Evolutionary conservation across 257 asterid genomes (phyloP).

Genomic region (Coffea canephora): DNA sequence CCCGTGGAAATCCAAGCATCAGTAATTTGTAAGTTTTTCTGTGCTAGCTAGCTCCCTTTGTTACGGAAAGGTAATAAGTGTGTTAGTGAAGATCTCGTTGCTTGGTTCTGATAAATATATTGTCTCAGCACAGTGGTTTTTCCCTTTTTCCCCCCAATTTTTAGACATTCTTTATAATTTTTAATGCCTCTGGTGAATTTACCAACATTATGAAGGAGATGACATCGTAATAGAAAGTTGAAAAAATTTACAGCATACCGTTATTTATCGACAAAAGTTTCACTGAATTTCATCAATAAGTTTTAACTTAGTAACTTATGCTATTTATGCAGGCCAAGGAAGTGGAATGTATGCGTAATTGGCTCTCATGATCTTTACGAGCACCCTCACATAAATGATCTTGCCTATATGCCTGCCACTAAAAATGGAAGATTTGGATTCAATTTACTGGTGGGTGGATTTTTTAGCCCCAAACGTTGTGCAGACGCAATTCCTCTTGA

Average conservation of each 20-base stretch:
- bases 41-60: not conserved
- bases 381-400: constrained; percentile 97
- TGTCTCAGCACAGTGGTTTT: no score
- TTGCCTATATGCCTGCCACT: constrained; percentile 90
- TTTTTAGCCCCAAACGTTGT: constrained; percentile 87
- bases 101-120: not conserved
- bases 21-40: constrained; percentile 68
- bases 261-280: not conserved
- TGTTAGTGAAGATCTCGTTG: not conserved
- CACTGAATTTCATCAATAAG: not conserved
- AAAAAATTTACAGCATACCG: not conserved
- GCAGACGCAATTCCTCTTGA: constrained; percentile 96
- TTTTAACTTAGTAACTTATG: not conserved
- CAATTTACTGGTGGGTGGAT: constrained; percentile 91
- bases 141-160: no score
- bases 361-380: constrained; percentile 95
- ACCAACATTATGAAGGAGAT: not conserved
- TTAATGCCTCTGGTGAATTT: not conserved
- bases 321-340: constrained; percentile 73
- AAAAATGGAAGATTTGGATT: constrained; percentile 80
- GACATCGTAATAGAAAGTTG: not conserved
- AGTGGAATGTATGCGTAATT: constrained; percentile 93
- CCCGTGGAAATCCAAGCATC: constrained; percentile 79
- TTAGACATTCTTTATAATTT: not conserved
- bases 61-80: not conserved